Conservation (phyloP, 2,329 filamentous ascomycete species). For the Fusarium secorum region DNA sequence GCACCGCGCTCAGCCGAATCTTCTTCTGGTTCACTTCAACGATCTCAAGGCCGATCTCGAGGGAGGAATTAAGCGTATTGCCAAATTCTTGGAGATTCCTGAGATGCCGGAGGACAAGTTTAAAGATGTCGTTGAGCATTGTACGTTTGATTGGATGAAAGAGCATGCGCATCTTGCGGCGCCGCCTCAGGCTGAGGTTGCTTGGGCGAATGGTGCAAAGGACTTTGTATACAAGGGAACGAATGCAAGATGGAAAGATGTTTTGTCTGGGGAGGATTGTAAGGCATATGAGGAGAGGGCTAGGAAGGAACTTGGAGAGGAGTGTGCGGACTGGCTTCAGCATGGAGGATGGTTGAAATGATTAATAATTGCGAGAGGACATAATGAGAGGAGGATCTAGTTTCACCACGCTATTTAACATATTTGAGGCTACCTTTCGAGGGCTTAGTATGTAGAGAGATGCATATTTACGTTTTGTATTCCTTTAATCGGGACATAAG, state of each 20-base stretch:
- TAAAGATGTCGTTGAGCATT: neutral
- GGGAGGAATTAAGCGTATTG: neutral
- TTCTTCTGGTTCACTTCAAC: conserved; percentile 1
- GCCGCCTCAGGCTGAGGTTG: neutral
- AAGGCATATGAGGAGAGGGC: neutral
- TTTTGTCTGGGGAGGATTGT: neutral
- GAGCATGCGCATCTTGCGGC: neutral
- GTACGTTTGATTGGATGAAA: conserved; percentile 20
- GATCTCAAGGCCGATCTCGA: conserved; percentile 10
- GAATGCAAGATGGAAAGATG: neutral
- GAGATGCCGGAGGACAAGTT: conserved; percentile 5
- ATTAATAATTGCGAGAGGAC: accelerated
- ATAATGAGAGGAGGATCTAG: too few species aligned
- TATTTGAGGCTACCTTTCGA: too few species aligned
- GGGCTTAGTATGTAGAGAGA: too few species aligned
- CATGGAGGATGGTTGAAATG: neutral
- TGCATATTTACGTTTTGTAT: too few species aligned
- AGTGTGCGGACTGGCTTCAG: neutral
- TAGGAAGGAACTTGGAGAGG: neutral
- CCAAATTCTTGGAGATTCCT: neutral
- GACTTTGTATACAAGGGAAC: conserved; percentile 12
- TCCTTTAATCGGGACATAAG: too few species aligned
- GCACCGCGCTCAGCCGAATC: neutral
- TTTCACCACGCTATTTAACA: too few species aligned
- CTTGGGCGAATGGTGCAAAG: conserved; percentile 1